phyloP scores from a whole-genome alignment of 2,329 filamentous ascomycete species.

The Juglanconis oblonga region DNA sequence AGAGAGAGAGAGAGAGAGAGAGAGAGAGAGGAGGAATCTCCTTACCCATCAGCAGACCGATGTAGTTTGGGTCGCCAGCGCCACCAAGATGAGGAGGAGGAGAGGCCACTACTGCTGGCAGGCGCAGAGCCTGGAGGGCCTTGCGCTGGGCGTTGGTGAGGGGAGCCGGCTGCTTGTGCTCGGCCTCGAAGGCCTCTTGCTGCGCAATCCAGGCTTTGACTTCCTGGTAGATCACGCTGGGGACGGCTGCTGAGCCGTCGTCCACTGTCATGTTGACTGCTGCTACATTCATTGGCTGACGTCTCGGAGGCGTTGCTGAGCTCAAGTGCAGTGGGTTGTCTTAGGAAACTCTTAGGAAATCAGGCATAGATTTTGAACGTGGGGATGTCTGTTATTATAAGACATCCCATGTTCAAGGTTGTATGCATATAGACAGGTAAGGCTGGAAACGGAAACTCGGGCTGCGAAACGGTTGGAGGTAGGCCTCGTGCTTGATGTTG shows the following conservation, averaged over 20 bases:
- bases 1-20: too few species aligned
- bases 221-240: slow-evolving; percentile 26
- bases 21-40: slow-evolving; percentile 8
- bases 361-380: too few species aligned
- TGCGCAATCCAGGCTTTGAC: slow-evolving; percentile 38
- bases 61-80: slow-evolving; percentile 33
- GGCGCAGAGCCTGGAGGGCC: slow-evolving; percentile 39
- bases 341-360: too few species aligned
- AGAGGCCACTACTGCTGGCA: slow-evolving; percentile 16
- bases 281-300: not conserved
- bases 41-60: slow-evolving; percentile 37
- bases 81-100: slow-evolving; percentile 19
- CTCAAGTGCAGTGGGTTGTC: too few species aligned
- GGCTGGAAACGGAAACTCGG: not conserved
- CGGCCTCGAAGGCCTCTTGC: slow-evolving; percentile 35
- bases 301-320: too few species aligned
- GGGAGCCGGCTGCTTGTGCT: slow-evolving; percentile 30
- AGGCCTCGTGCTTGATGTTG: not conserved
- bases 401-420: too few species aligned
- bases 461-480: not conserved
- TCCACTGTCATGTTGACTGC: slow-evolving; percentile 17
- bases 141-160: slow-evolving; percentile 36
- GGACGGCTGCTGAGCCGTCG: slow-evolving; percentile 16
- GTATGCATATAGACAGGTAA: not conserved
- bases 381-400: too few species aligned